A percentile compares a stretch with the other conserved stretches of the same genome.
These are phyloP conservation scores for Didymella lethalis DNA, from an alignment of 2,329 filamentous ascomycete genomes.

Conservation along the genomic window DNA sequence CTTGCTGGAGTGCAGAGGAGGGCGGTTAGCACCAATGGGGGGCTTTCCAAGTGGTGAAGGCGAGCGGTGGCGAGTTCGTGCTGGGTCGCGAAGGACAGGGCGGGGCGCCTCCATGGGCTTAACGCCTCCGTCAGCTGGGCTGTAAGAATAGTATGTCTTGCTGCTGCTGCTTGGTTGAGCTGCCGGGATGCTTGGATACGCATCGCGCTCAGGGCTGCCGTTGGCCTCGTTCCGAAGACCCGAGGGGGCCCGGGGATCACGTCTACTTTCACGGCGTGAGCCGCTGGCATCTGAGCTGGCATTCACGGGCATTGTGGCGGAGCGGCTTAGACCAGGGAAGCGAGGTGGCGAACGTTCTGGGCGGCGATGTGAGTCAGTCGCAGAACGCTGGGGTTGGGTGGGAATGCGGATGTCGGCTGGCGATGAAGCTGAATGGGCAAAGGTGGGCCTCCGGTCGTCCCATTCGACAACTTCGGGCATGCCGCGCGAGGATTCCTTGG, in stretches of 20 bases:
- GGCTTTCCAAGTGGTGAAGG: conserved; percentile 42
- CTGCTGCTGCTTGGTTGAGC: conserved; percentile 17
- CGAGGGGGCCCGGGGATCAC: conserved; percentile 33
- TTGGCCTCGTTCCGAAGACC: conserved; percentile 43
- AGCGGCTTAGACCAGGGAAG: conserved; percentile 48
- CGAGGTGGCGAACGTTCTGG: conserved; percentile 43
- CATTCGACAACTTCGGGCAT: conserved; percentile 46
- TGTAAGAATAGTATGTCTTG: conserved; percentile 40
- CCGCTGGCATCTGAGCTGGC: conserved; percentile 32
- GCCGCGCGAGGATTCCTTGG: conserved; percentile 43
- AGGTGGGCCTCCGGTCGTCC: conserved; percentile 37
- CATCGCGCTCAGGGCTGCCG: conserved; percentile 34
- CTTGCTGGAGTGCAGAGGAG: conserved; percentile 17
- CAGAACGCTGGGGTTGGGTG: conserved; percentile 38
- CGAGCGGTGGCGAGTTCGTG: conserved; percentile 35
- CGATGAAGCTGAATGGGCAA: conserved; percentile 52
- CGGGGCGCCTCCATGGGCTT: conserved; percentile 29
- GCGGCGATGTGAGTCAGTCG: conserved; percentile 39
- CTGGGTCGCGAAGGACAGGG: conserved; percentile 46
- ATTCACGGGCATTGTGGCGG: conserved; percentile 54
- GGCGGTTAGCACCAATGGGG: conserved; percentile 46
- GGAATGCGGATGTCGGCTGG: conserved; percentile 45
- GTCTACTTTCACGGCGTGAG: conserved; percentile 39
- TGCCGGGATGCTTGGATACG: conserved; percentile 32
- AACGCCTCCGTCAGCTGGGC: conserved; percentile 35